phyloP scores from a whole-genome alignment of 2,329 filamentous ascomycete genomes.

The Drechslera avenae region DNA sequence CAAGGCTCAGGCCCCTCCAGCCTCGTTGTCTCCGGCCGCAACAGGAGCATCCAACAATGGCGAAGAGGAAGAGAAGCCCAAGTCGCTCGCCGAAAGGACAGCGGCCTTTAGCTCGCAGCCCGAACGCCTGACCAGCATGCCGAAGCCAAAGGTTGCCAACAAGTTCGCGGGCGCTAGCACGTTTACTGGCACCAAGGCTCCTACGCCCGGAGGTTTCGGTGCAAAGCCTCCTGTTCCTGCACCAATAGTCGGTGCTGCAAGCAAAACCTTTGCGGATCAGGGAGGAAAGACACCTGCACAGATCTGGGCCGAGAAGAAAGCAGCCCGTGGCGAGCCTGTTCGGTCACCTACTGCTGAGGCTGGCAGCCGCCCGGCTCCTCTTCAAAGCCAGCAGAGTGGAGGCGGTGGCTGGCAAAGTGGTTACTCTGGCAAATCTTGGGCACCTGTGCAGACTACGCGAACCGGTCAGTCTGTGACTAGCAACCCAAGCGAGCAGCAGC shows the following conservation, averaged over 20 bases:
- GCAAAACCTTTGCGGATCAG: slow-evolving; percentile 90
- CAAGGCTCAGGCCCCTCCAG: slow-evolving; percentile 64
- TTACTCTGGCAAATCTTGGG: slow-evolving; percentile 90
- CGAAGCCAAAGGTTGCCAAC: slow-evolving; percentile 94
- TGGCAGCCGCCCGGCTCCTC: slow-evolving; percentile 30
- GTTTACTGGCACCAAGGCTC: slow-evolving; percentile 89
- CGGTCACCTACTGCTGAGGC: slow-evolving; percentile 47
- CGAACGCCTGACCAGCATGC: slow-evolving; percentile 82
- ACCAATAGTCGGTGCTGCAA: slow-evolving; percentile 76
- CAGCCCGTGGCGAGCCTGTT: slow-evolving; percentile 68
- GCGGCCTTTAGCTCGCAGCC: slow-evolving; percentile 71
- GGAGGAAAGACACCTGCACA: slow-evolving; percentile 97
- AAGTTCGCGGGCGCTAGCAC: slow-evolving; percentile 75
- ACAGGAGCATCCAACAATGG: slow-evolving; percentile 51
- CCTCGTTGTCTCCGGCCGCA: slow-evolving; percentile 51
- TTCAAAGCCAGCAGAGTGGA: slow-evolving; percentile 70
- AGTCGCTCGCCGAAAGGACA: slow-evolving; percentile 75
- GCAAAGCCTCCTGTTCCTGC: slow-evolving; percentile 64
- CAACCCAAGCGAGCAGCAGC: slow-evolving; percentile 62
- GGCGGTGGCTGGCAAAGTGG: slow-evolving; percentile 84
- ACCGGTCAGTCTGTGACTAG: slow-evolving; percentile 67
- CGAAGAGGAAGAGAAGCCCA: slow-evolving; percentile 56
- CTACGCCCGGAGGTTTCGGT: slow-evolving; percentile 72
- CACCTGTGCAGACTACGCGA: slow-evolving; percentile 74
- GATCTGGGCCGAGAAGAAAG: slow-evolving; percentile 97